phyloP scores from a whole-genome alignment of 495 filamentous ascomycete species.

The Massariosphaeria phaeospora region DNA sequence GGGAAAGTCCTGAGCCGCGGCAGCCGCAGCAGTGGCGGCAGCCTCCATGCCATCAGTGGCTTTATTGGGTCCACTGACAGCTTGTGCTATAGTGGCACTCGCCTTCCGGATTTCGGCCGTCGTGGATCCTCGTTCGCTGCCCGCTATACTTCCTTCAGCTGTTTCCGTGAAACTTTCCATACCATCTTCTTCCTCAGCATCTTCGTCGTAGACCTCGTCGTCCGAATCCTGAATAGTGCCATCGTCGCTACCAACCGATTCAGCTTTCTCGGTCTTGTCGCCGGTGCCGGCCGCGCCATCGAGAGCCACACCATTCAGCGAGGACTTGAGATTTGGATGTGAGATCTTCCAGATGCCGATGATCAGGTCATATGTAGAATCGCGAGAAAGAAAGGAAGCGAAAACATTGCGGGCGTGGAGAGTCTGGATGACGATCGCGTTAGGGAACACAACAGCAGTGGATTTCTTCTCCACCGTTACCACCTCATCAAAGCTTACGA shows the following conservation, averaged over 20 bases:
- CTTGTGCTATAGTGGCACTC: conserved; percentile 53
- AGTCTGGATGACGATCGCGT: conserved; percentile 94
- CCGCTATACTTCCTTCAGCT: conserved; percentile 56
- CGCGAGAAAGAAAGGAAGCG: conserved; percentile 87
- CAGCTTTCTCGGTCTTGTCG: conserved; percentile 85
- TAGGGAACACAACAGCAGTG: conserved; percentile 93
- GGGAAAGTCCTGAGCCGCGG: conserved; percentile 65
- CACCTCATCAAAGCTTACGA: conserved; percentile 97
- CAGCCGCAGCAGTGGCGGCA: conserved; percentile 50
- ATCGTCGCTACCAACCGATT: conserved; percentile 53
- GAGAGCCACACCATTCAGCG: conserved; percentile 77
- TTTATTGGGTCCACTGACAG: conserved; percentile 42
- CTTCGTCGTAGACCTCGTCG: conserved; percentile 60
- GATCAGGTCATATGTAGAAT: conserved; percentile 94
- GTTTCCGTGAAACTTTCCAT: conserved; percentile 57
- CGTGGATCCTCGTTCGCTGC: conserved; percentile 54
- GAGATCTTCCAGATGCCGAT: conserved; percentile 98
- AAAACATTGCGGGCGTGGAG: conserved; percentile 93
- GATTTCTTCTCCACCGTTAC: conserved; percentile 95
- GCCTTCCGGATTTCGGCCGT: conserved; percentile 59
- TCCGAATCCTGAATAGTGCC: conserved; percentile 51
- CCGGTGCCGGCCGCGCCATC: conserved; percentile 72
- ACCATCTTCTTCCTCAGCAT: conserved; percentile 57
- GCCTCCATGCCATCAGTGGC: conserved; percentile 49
- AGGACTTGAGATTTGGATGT: conserved; percentile 83